These are phyloP conservation scores for Neurospora crassa DNA, from an alignment of 2,329 filamentous ascomycete genomes.

Conservation along the genomic window DNA sequence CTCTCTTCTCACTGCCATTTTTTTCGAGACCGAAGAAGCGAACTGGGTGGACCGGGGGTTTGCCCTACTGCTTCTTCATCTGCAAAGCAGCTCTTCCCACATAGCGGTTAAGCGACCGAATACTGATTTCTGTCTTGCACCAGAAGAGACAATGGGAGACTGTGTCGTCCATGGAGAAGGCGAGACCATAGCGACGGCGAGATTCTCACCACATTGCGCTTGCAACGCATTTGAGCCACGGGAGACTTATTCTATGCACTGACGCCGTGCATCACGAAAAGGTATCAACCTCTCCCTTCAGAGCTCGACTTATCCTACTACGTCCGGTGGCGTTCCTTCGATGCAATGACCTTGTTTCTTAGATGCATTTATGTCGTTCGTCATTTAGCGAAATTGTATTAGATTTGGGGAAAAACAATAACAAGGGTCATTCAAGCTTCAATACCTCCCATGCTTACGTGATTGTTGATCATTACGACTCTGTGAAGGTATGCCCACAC, in stretches of 20 bases:
- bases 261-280: neutral
- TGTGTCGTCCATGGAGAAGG: neutral
- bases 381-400: neutral
- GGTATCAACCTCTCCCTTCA: neutral
- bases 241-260: neutral
- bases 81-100: neutral
- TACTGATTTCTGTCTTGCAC: neutral
- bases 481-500: neutral
- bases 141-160: neutral
- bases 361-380: neutral
- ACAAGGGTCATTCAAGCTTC: neutral
- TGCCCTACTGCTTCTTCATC: neutral
- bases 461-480: no score
- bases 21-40: neutral
- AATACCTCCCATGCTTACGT: no score
- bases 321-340: neutral
- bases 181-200: neutral
- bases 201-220: neutral
- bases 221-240: neutral
- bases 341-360: neutral
- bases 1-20: neutral
- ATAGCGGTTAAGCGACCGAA: neutral
- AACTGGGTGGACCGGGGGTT: neutral
- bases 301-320: neutral
- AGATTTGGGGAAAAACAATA: neutral